Percentiles rank a stretch among this genome's conserved stretches.
These are phyloP conservation scores for Lobulomyces angularis DNA, from an alignment of 192 early-diverging fungal genomes.

Conservation along the genomic window DNA sequence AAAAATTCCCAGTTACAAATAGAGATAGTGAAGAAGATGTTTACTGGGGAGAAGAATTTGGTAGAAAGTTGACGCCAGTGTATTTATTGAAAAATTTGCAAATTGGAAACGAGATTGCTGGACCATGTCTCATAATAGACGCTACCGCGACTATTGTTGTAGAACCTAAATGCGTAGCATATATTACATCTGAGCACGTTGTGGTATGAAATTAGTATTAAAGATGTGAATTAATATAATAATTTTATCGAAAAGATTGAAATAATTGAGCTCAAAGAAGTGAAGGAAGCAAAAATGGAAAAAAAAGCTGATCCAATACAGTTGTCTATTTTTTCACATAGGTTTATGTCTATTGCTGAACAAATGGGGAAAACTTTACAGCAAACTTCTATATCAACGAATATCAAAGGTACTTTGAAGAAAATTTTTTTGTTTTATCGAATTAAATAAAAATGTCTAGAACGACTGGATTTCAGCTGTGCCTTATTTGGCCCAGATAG, in stretches of 20 bases:
- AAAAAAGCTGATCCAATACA: slow-evolving; percentile 75
- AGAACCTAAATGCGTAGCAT: slow-evolving; percentile 63
- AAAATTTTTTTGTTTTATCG: too few relatives aligned
- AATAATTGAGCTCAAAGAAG: slow-evolving; percentile 14
- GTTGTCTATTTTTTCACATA: slow-evolving; percentile 82
- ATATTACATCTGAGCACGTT: slow-evolving; percentile 54
- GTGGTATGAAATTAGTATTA: too few relatives aligned
- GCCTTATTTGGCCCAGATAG: slow-evolving; percentile 85
- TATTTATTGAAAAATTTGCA: slow-evolving; percentile 50
- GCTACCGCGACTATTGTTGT: slow-evolving; percentile 77
- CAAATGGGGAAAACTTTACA: slow-evolving; percentile 93
- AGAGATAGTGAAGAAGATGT: slow-evolving; percentile 34
- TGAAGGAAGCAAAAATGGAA: slow-evolving; percentile 21
- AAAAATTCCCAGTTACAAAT: slow-evolving; percentile 6
- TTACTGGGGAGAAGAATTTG: slow-evolving; percentile 64
- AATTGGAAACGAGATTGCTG: slow-evolving; percentile 55
- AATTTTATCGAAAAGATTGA: slow-evolving; percentile 6
- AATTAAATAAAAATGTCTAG: too few relatives aligned
- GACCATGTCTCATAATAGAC: slow-evolving; percentile 87
- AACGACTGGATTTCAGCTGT: slow-evolving; percentile 94
- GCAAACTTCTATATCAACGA: slow-evolving; percentile 89
- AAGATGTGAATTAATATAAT: too few relatives aligned
- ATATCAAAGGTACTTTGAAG: too few relatives aligned
- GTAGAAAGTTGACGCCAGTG: slow-evolving; percentile 54
- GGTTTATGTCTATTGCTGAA: slow-evolving; percentile 97